phyloP scores from a whole-genome alignment of 176 grass and related monocot species.

The Puccinellia tenuiflora region DNA sequence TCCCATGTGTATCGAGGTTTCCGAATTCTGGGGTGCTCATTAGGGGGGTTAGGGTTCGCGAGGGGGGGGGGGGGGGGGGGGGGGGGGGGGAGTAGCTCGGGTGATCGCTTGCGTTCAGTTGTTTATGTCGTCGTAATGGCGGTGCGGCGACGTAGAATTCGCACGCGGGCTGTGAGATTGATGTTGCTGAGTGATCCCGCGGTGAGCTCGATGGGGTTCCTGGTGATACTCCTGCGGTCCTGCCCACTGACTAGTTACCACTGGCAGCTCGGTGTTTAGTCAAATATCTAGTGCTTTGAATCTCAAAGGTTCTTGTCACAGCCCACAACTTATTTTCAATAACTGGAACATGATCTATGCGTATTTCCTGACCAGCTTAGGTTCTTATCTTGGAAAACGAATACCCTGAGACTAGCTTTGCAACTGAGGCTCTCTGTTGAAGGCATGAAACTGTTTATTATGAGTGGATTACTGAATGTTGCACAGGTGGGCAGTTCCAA shows the following conservation, averaged over 20 bases:
- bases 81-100: not conserved
- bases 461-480: not conserved
- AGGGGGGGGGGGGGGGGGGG: not conserved
- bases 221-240: not conserved
- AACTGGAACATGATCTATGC: not conserved
- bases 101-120: not conserved
- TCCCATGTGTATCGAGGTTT: not conserved
- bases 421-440: not conserved
- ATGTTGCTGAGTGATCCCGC: not conserved
- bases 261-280: not conserved
- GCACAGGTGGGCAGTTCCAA: not conserved
- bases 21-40: not conserved
- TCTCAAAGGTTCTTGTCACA: not conserved
- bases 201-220: not conserved
- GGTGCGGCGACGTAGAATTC: not conserved
- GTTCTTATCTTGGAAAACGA: not conserved
- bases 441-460: not conserved
- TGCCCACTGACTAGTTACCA: not conserved
- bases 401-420: not conserved
- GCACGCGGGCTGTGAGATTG: not conserved
- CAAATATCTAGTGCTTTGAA: too few relatives aligned
- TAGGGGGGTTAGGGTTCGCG: constrained; percentile 25
- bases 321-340: not conserved
- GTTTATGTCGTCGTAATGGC: not conserved
- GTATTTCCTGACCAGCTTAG: not conserved